These are phyloP conservation scores for Trichoderma sp. DNA, from an alignment of 2,329 filamentous ascomycete genomes.

Conservation along the genomic window DNA sequence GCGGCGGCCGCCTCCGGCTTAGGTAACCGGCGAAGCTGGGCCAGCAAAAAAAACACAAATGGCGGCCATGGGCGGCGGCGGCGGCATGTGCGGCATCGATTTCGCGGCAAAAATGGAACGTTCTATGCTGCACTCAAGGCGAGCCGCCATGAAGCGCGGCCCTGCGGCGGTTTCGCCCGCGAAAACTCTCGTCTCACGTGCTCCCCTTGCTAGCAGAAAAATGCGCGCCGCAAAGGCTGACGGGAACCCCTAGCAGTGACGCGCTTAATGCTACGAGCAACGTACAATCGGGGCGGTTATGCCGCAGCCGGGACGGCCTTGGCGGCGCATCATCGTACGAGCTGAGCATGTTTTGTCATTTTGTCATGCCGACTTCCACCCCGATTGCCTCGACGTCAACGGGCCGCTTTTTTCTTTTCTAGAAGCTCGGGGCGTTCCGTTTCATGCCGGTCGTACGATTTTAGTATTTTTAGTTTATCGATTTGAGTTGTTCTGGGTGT, in stretches of 20 bases:
- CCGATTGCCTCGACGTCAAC: not conserved
- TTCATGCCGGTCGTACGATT: not conserved
- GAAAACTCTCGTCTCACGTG: not conserved
- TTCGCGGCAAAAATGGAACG: not conserved
- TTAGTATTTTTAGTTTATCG: not conserved
- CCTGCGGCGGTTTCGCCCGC: conserved; percentile 1
- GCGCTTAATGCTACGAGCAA: not conserved
- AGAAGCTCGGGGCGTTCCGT: conserved; percentile 3
- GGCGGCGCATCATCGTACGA: conserved; percentile 3
- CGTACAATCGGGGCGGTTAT: not conserved
- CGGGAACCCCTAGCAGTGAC: not conserved
- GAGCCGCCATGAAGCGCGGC: conserved; percentile 8
- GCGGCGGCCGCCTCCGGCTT: conserved; percentile 10
- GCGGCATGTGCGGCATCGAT: conserved; percentile 16
- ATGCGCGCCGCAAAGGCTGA: not conserved
- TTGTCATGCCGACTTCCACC: not conserved
- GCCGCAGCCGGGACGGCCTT: not conserved
- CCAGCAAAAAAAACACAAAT: not conserved
- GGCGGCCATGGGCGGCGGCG: not conserved
- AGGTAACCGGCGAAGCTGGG: not conserved
- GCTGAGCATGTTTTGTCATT: not conserved
- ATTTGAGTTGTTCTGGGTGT: not conserved
- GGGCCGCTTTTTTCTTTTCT: not conserved
- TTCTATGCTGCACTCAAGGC: not conserved
- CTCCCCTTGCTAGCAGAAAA: not conserved